Evolutionary conservation across 257 asterid genomes (phyloP), one percentile per base, ranked within the genome.

Genomic region (Ilex aquifolium): DNA sequence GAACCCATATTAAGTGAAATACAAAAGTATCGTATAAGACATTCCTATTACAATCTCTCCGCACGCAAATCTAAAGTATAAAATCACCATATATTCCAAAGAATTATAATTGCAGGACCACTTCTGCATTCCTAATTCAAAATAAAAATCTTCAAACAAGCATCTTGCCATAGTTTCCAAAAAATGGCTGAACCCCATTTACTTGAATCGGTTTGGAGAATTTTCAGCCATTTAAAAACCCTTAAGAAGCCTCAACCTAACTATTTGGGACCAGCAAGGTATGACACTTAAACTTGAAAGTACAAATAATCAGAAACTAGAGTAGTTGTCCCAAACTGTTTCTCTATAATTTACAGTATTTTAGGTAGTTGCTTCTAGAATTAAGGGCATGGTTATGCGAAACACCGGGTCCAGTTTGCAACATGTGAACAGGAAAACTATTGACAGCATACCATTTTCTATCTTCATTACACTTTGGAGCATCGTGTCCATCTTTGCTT

Each of bases 391-490:
- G 14, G 6, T 3, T 49, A 12, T 49, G 16, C 0, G 16, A 49
- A 49, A 49, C 14, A 49, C 54, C 14, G n/a, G 14, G 54, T 49
- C 54, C 5, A 12, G 54, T 11, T 12, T 11, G n/a, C 11, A 49
- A 8, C 42, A 3, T 49, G 54, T 49, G 11, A 12, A 4, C 4
- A 49, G 54, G 54, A 49, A 49, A 49, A 49, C 5, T 31, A 29
- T 8, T 29, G 16, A 61, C 60, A 71, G 14, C 70, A 56, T 81
- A 92, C 99, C 99, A 16, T 92, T 82, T 70, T 92, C 97, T 31
- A 92, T 82, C 73, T 92, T 92, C 81, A 79, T 80, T 16, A 92
- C 91, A 54, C 99, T 92, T 65, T 89, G 99, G 60, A 92, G 97
- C 99, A 92, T 92, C n/a, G 63, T 69, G 2, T 89, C 99, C 96